A percentile compares a stretch with the other conserved stretches of the same genome.
These are phyloP conservation scores for Noccaea caerulescens DNA, from an alignment of 345 rosid genomes.

Conservation along the genomic window DNA sequence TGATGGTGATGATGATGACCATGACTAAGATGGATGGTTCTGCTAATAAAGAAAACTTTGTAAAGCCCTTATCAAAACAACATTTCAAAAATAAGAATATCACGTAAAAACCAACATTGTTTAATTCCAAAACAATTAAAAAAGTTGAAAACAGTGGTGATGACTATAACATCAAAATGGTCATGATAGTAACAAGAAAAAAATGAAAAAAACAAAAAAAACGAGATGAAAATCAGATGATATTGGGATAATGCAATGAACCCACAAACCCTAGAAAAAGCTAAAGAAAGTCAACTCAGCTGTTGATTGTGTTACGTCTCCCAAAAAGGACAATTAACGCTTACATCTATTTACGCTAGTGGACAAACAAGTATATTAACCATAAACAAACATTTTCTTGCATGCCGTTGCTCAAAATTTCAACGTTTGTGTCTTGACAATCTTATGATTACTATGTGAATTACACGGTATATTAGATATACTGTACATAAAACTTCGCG, in stretches of 20 bases:
- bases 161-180: conserved; percentile 33
- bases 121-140: conserved; percentile 6
- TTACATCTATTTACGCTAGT: conserved; percentile 29
- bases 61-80: conserved; percentile 33
- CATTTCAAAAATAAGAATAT: conserved; percentile 18
- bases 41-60: conserved; percentile 29
- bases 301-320: conserved; percentile 35
- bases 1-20: conserved; percentile 37
- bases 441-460: neutral
- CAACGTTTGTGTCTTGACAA: neutral
- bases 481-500: neutral
- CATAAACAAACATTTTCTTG: conserved; percentile 5
- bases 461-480: neutral
- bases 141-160: conserved; percentile 23
- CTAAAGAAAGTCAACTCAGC: conserved; percentile 35
- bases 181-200: conserved; percentile 36
- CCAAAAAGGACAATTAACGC: conserved; percentile 31
- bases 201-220: neutral
- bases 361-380: conserved; percentile 19
- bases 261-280: conserved; percentile 40
- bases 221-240: conserved; percentile 23
- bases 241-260: conserved; percentile 42
- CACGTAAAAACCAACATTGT: conserved; percentile 18
- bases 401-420: conserved; percentile 19
- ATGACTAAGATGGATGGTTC: conserved; percentile 44